Conservation (phyloP, 1,284 basidiomycete genomes). For the Austroboletus niveus region DNA sequence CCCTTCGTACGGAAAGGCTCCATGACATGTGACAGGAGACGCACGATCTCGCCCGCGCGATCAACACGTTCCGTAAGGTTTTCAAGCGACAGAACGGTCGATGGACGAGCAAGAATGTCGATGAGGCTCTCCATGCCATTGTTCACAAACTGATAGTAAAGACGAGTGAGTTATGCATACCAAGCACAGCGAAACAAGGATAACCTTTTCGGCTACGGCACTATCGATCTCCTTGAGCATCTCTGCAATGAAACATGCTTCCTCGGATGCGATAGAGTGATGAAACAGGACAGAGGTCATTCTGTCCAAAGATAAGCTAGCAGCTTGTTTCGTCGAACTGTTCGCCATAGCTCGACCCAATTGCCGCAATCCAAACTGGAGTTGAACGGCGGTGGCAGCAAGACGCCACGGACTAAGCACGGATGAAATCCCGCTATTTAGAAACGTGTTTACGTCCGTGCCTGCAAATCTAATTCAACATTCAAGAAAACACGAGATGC, state of each 20-base stretch:
- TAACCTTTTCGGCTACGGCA: slow-evolving; percentile 65
- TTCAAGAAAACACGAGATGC: not conserved
- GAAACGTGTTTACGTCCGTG: slow-evolving; percentile 46
- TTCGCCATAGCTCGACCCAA: slow-evolving; percentile 62
- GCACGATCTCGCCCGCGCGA: slow-evolving; percentile 65
- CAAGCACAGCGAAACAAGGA: not conserved
- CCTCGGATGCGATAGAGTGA: slow-evolving; percentile 68
- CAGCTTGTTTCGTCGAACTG: slow-evolving; percentile 50
- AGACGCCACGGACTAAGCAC: slow-evolving; percentile 80
- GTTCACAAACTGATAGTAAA: slow-evolving; percentile 60
- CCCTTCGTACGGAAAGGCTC: slow-evolving; percentile 55
- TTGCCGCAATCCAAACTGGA: slow-evolving; percentile 71
- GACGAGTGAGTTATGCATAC: not conserved
- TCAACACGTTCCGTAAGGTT: slow-evolving; percentile 42
- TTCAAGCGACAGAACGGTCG: slow-evolving; percentile 27
- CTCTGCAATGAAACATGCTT: slow-evolving; percentile 77
- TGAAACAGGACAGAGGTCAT: slow-evolving; percentile 66
- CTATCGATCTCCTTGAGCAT: slow-evolving; percentile 68
- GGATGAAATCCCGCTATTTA: slow-evolving; percentile 60
- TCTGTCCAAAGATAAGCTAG: slow-evolving; percentile 57
- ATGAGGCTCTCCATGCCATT: slow-evolving; percentile 67
- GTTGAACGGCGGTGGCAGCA: slow-evolving; percentile 72
- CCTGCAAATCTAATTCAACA: slow-evolving; percentile 18
- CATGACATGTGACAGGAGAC: slow-evolving; percentile 65
- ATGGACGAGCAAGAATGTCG: slow-evolving; percentile 47